These are phyloP conservation scores for Auriculariales sp. DNA, from an alignment of 768 basidiomycete species.

Conservation along the genomic window DNA sequence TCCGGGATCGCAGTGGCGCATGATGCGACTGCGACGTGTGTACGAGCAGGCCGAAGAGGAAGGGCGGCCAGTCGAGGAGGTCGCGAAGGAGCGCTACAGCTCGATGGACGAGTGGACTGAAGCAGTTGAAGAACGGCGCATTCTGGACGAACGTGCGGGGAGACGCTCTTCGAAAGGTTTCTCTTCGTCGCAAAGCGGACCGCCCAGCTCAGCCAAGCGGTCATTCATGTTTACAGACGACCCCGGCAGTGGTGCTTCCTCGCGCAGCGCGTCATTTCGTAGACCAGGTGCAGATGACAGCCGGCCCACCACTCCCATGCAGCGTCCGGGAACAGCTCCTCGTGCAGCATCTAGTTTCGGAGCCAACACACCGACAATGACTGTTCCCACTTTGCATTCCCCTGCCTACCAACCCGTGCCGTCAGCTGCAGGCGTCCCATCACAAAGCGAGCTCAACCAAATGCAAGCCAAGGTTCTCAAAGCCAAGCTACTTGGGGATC, in stretches of 20 bases:
- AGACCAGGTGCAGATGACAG: constrained; percentile 57
- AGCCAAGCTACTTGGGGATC: constrained; percentile 74
- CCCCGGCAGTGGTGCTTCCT: constrained; percentile 43
- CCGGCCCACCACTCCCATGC: constrained; percentile 43
- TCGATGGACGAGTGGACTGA: constrained; percentile 76
- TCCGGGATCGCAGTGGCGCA: constrained; percentile 90
- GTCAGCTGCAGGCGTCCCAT: constrained; percentile 10
- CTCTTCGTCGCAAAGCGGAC: constrained; percentile 21
- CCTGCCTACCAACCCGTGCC: constrained; percentile 14
- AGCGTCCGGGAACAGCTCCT: constrained; percentile 16
- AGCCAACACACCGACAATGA: neutral
- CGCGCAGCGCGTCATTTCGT: constrained; percentile 77
- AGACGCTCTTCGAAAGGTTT: constrained; percentile 26
- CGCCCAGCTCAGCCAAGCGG: constrained; percentile 14
- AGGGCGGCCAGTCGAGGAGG: constrained; percentile 49
- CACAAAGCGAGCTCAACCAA: constrained; percentile 52
- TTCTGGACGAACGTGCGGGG: constrained; percentile 71
- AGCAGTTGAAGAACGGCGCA: constrained; percentile 70
- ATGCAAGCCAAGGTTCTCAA: constrained; percentile 87
- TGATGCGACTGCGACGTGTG: constrained; percentile 86
- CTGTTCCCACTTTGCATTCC: neutral
- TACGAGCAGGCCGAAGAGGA: constrained; percentile 89
- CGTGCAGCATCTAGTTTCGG: neutral
- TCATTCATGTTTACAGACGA: constrained; percentile 54
- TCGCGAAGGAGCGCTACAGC: constrained; percentile 82